phyloP scores from a whole-genome alignment of 2,329 filamentous ascomycete genomes.

The Phoma sp. region DNA sequence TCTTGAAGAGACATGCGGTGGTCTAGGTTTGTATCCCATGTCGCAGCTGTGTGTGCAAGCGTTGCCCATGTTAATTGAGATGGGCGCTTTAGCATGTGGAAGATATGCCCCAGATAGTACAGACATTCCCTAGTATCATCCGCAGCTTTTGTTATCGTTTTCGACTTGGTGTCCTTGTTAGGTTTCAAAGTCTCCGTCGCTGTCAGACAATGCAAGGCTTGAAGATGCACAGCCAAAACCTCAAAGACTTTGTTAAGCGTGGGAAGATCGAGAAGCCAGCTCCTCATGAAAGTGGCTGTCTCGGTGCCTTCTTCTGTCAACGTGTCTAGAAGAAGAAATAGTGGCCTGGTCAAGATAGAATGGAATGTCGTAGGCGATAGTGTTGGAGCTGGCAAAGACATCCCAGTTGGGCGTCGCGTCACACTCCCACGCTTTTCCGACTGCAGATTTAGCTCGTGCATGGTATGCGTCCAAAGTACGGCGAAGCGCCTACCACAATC shows the following conservation, averaged over 20 bases:
- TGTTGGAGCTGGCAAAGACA: constrained; percentile 29
- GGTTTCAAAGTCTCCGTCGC: constrained; percentile 26
- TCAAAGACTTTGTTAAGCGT: constrained; percentile 58
- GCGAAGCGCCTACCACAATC: constrained; percentile 73
- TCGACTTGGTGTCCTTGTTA: constrained; percentile 1
- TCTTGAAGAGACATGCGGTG: constrained; percentile 64
- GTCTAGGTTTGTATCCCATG: constrained; percentile 55
- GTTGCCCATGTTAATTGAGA: constrained; percentile 73
- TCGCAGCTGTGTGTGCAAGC: constrained; percentile 67
- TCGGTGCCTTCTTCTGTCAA: constrained; percentile 75
- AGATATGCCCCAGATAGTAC: constrained; percentile 78
- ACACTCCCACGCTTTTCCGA: constrained; percentile 42
- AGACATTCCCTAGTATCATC: constrained; percentile 78
- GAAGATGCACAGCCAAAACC: constrained; percentile 40
- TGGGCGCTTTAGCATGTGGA: constrained; percentile 72
- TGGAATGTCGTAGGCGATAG: constrained; percentile 64
- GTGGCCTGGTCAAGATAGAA: constrained; percentile 76
- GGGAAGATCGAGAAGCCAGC: constrained; percentile 74
- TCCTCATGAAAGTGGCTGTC: constrained; percentile 75
- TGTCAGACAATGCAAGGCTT: constrained; percentile 38
- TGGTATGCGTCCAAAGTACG: constrained; percentile 80
- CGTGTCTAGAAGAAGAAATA: constrained; percentile 82
- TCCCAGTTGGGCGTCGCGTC: constrained; percentile 39
- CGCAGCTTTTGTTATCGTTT: not conserved
- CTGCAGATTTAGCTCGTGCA: constrained; percentile 48